Conservation (phyloP, 208 protist species). For the Tritrichomonas foetus region DNA sequence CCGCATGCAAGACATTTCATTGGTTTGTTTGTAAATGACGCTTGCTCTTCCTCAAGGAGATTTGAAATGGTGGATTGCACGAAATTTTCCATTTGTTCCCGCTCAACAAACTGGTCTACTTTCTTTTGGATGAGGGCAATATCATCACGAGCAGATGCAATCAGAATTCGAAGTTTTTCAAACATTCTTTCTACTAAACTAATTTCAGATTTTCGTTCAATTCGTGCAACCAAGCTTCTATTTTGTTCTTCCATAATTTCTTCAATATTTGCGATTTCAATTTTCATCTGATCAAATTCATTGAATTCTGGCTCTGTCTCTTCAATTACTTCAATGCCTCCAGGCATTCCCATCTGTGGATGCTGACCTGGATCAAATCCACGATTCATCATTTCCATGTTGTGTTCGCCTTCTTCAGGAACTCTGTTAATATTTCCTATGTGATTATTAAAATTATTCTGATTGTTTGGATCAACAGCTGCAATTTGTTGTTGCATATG, state of each 20-base stretch:
- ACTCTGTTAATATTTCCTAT: not conserved
- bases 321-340: not conserved
- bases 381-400: not conserved
- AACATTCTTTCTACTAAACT: slow-evolving; percentile 3
- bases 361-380: not conserved
- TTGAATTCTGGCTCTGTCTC: not conserved
- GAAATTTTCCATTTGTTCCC: too few species aligned
- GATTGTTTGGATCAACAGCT: not conserved
- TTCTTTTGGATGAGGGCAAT: not conserved
- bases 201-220: not conserved
- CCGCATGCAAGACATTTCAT: too few species aligned
- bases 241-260: not conserved
- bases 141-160: not conserved
- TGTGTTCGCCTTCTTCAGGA: not conserved
- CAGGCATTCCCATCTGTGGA: not conserved
- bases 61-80: too few species aligned
- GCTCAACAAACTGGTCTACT: too few species aligned
- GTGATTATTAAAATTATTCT: not conserved
- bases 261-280: not conserved
- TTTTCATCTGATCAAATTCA: not conserved
- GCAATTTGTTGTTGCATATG: not conserved
- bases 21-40: too few species aligned
- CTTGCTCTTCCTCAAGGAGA: too few species aligned
- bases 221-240: not conserved
- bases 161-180: not conserved